Evolutionary conservation across 2,329 filamentous ascomycete species (phyloP), one percentile per base, ranked within the genome.

Genomic region (Amauroascus verrucosus): DNA sequence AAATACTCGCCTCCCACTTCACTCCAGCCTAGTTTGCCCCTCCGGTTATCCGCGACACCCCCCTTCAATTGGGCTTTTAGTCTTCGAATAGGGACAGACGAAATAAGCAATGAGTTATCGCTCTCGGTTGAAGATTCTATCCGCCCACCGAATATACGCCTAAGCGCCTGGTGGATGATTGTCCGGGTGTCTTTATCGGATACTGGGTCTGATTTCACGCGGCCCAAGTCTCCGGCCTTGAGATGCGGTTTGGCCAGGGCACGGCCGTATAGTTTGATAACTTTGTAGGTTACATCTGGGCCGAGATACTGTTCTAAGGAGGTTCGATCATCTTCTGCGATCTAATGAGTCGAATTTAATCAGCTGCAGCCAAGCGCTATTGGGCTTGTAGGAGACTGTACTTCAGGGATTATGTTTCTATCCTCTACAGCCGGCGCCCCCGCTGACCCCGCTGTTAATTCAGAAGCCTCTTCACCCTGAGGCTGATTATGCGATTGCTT

Each of bases 101-200:
- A 76, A 58, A 86, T 76, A n/a, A 74, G 70, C 52, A 86, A 79
- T 6, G 75, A 76, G 24, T 86, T 86, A 45, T 86, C 80, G 55
- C 84, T 81, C 56, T 84, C 80, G 44, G 89, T 94, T 16, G 75
- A 75, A 1, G 88, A 94, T 54, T 95, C 87, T 48, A 95, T 76
- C 53, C 81, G 79, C 2, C 83, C 84, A n/a, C 75, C 74, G 67
- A 95, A 95, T 56, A 95, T 84, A 38, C 84, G 83, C 24, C 90
- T 86, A 44, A 95, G 74, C 7, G 75, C 72, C 59, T 80, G 72
- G 64, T 88, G 84, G 6, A 85, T 77, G 57, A 78, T 72, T 35
- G 81, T 82, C 6, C 84, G 80, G 53, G 75, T 65, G 16, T 78
- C 76, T 58, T 83, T 82, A 60, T 85, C 81, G 3, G 72, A 67